Evolutionary conservation across 2,329 filamentous ascomycete species (phyloP).

Genomic region (Helotiales sp.): DNA sequence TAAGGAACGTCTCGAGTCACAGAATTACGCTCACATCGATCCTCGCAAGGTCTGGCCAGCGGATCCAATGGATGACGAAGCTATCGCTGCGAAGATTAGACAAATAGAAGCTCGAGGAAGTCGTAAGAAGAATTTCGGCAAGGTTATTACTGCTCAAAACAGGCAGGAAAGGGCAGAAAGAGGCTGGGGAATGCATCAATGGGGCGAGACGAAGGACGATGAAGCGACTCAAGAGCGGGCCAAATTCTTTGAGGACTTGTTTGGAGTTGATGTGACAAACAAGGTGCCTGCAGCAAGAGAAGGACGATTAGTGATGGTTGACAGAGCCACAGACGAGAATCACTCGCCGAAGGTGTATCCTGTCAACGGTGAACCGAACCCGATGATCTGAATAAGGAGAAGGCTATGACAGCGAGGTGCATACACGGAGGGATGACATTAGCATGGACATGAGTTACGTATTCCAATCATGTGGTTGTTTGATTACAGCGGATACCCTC

Average conservation of each 20-base stretch:
- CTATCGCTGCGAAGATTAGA: constrained; percentile 47
- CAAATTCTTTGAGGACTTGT: constrained; percentile 17
- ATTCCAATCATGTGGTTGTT: neutral
- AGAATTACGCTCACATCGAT: constrained; percentile 48
- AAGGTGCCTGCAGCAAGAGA: constrained; percentile 9
- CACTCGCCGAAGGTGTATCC: neutral
- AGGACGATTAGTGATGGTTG: constrained; percentile 18
- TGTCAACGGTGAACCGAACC: constrained; percentile 5
- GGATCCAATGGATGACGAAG: constrained; percentile 41
- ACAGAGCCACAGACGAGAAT: constrained; percentile 19
- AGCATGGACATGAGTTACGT: neutral
- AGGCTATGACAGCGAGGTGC: too few species aligned
- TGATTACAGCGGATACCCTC: neutral
- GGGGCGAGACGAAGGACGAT: constrained; percentile 10
- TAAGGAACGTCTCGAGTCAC: constrained; percentile 25
- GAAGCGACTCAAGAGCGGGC: constrained; percentile 7
- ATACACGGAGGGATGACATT: too few species aligned
- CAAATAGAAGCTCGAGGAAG: constrained; percentile 51
- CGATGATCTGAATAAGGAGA: too few species aligned
- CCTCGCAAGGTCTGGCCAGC: constrained; percentile 50
- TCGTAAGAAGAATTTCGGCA: constrained; percentile 52
- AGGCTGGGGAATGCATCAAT: constrained; percentile 28
- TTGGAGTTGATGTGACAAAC: constrained; percentile 13
- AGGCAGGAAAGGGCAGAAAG: constrained; percentile 19
- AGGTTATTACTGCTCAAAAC: constrained; percentile 19